Conservation (phyloP, 2,329 filamentous ascomycete species). For the Leptographium galeiforme region DNA sequence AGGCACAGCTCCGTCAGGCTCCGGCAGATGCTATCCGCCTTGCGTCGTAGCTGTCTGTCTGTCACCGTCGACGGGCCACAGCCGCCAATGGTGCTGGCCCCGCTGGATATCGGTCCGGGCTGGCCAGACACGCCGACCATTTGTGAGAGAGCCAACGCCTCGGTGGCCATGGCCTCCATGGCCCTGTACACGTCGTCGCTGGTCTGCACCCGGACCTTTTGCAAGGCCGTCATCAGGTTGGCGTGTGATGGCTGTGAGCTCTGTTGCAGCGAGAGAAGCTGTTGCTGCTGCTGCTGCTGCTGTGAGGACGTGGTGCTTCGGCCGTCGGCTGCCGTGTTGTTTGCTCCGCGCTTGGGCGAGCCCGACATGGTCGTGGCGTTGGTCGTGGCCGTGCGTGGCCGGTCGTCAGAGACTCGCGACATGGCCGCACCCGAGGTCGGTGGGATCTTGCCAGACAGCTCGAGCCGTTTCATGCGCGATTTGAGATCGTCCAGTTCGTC, state of each 20-base stretch:
- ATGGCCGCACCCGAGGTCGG: slow-evolving; percentile 70
- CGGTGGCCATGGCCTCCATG: slow-evolving; percentile 67
- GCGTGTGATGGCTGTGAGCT: slow-evolving; percentile 48
- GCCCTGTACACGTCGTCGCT: slow-evolving; percentile 60
- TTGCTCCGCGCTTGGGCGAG: slow-evolving; percentile 58
- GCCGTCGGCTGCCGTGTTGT: slow-evolving; percentile 17
- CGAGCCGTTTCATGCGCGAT: slow-evolving; percentile 78
- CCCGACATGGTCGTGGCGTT: slow-evolving; percentile 82
- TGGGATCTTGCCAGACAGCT: slow-evolving; percentile 78
- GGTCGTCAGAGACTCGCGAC: slow-evolving; percentile 59
- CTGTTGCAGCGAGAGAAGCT: slow-evolving; percentile 22
- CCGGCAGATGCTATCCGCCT: slow-evolving; percentile 84
- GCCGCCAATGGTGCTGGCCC: slow-evolving; percentile 46
- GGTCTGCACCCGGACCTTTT: slow-evolving; percentile 60
- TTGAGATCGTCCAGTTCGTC: slow-evolving; percentile 94
- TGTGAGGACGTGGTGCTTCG: neutral
- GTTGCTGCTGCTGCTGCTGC: neutral
- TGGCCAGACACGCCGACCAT: slow-evolving; percentile 65
- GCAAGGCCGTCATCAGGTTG: slow-evolving; percentile 65
- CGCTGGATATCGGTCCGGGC: slow-evolving; percentile 53
- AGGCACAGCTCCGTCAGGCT: slow-evolving; percentile 87
- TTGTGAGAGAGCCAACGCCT: slow-evolving; percentile 65
- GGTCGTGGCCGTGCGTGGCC: slow-evolving; percentile 82
- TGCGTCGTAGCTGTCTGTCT: slow-evolving; percentile 76
- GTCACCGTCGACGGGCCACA: slow-evolving; percentile 36